Base-by-base conservation (phyloP, 2,329 filamentous ascomycete species). In the Penicillium verrucosum region DNA sequence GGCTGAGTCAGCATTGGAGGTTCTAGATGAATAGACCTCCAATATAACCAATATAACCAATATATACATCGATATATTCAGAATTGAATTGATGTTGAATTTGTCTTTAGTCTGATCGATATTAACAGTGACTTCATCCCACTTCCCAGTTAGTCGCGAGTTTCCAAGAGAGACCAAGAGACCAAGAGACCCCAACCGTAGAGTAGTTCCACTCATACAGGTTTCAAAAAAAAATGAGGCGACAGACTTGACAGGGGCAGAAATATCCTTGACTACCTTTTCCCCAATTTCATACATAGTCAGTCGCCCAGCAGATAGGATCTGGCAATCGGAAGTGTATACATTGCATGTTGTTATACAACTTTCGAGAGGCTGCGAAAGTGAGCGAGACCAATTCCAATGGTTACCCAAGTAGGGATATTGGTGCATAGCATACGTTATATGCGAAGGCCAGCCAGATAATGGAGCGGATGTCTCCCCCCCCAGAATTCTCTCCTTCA, bases 151-250 rank as follows among this genome's bases (percentile, higher is more conserved):
- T 21, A 27, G 30, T 34, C 9, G 27, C 27, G 3, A 51, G 37
- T 32, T 21, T 32, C 37, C 18, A 44, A 45, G 16, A 45, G 16
- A 25, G 21, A 43, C 37, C 29, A 16, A 36, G 51, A 27, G 25
- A 27, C 25, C 25, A 16, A 36, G 51, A 27, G 25, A 27, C 25
- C 25, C 25, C 29, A 44, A 34, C 38, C 18, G 16, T 38, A 10
- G 25, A 23, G 51, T 41, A 43, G 36, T 60, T 54, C 58, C 56
- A 56, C 53, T 16, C 27, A 45, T 49, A 52, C 41, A 56, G 30
- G 37, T 56, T 44, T 38, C 52, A 58, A 37, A 18, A 52, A 18
- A 52, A 21, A 5, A 23, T 7, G 23, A 46, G 23, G 11, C 34
- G 16, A 40, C 23, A 40, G 12, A 40, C 5, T 49, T 8, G 38